phyloP scores from a whole-genome alignment of 306 rosid species.

The Cucurbita moschata region DNA sequence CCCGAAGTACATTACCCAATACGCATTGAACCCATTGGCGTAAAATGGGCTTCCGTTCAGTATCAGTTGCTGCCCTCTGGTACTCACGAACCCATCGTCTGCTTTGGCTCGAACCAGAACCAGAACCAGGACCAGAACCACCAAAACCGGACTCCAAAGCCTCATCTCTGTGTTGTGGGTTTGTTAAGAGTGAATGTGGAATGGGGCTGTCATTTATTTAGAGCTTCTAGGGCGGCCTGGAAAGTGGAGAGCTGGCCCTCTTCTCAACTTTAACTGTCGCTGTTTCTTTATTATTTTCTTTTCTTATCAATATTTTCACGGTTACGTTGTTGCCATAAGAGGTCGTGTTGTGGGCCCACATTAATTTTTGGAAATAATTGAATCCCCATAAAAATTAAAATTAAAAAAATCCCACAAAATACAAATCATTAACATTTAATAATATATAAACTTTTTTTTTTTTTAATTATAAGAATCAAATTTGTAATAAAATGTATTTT shows the following conservation, averaged over 20 bases:
- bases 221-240: not conserved
- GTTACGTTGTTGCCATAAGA: not conserved
- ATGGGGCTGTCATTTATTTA: not conserved
- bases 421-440: too few relatives aligned
- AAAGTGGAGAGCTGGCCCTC: not conserved
- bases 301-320: not conserved
- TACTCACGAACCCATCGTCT: conserved; percentile 54
- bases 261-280: not conserved
- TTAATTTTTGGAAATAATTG: not conserved
- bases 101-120: conserved; percentile 14
- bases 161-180: conserved; percentile 13
- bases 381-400: too few relatives aligned
- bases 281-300: not conserved
- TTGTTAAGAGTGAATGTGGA: not conserved
- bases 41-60: conserved; percentile 63
- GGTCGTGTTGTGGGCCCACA: not conserved
- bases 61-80: conserved; percentile 52
- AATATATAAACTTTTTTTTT: too few relatives aligned
- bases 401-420: too few relatives aligned
- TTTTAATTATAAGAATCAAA: too few relatives aligned
- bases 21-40: conserved; percentile 84
- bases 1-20: conserved; percentile 77
- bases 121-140: conserved; percentile 19
- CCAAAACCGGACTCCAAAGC: conserved; percentile 21
- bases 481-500: too few relatives aligned